Base-by-base conservation (phyloP, 2,329 filamentous ascomycete genomes). In the Beauveria asiatica region DNA sequence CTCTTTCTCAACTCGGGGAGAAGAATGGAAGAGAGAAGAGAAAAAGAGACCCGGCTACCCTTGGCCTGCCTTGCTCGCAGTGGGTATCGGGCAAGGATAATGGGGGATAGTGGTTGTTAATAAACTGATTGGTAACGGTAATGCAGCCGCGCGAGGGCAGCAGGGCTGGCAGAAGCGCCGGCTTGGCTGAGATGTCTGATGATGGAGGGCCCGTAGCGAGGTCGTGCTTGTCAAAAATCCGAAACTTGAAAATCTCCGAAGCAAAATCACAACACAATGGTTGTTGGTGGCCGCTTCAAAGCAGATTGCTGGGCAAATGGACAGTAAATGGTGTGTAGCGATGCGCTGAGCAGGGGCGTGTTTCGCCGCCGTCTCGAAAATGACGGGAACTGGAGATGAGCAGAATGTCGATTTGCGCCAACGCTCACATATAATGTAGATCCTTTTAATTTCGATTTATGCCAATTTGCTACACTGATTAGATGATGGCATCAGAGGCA, bases 291-390 rank as follows among this genome's bases (percentile, higher is more conserved):
- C 57, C n/a, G 27, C 30, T 46, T 37, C 19, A 53, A 23, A 25
- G 41, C 13, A 44, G 37, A 45, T 9, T 42, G 46, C 37, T 16
- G n/a, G 37, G 56, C 30, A 41, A 37, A 44, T 51, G 45, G 23
- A n/a, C 23, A 58, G 39, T 19, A 21, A 39, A 41, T 59, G 41
- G 48, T 52, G 49, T 59, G 57, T 39, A 33, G 57, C 37, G 48
- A 52, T 39, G 57, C 46, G 57, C 57, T 52, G 57, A 46, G 49
- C 57, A 59, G 57, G 57, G 57, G 57, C 57, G 27, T 60, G 57
- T 60, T 60, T 60, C 57, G 57, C 23, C 50, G 57, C 44, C 57
- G 57, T 60, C 57, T 60, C 57, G 57, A 54, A 59, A 53, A 30
- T 57, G 57, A 37, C 51, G 57, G 50, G 30, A 54, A 54, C 55